phyloP scores from a whole-genome alignment of 2,329 filamentous ascomycete species.

The Drechmeria coniospora region DNA sequence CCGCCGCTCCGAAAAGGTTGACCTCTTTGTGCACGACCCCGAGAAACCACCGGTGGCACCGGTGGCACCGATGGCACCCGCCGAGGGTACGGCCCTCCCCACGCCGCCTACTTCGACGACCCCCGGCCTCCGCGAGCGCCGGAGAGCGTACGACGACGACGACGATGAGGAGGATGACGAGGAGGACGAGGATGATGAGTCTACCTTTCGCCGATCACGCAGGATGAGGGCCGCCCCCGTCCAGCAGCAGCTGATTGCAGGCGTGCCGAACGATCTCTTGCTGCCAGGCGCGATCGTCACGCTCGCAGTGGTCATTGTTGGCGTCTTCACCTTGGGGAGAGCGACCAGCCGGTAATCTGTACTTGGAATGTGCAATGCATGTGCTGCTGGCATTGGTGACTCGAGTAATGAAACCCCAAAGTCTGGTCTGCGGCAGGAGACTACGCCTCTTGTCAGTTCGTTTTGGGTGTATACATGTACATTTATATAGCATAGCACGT shows the following conservation, averaged over 20 bases:
- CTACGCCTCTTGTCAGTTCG: too few species aligned
- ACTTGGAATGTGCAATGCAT: too few species aligned
- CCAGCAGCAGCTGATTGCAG: constrained; percentile 68
- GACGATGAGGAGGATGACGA: constrained; percentile 39
- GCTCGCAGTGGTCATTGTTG: constrained; percentile 84
- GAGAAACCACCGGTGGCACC: constrained; percentile 67
- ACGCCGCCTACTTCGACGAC: constrained; percentile 34
- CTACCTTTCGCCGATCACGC: constrained; percentile 29
- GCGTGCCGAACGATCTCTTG: constrained; percentile 85
- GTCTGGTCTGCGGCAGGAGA: constrained; percentile 9
- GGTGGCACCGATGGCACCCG: constrained; percentile 39
- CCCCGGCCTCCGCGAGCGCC: constrained; percentile 33
- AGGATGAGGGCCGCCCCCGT: constrained; percentile 23
- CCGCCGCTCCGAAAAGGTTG: constrained; percentile 75
- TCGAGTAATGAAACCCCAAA: constrained; percentile 20
- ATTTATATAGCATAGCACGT: constrained; percentile 14
- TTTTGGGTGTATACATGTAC: too few species aligned
- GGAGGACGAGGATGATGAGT: constrained; percentile 33
- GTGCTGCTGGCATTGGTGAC: constrained; percentile 6
- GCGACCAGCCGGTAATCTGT: constrained; percentile 41
- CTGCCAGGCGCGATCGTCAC: constrained; percentile 89
- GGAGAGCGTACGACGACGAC: constrained; percentile 31
- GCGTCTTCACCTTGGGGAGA: constrained; percentile 79
- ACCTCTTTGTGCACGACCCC: constrained; percentile 90
- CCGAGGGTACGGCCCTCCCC: constrained; percentile 22